Conservation (phyloP, 306 rosid species). For the Citrullus colocynthis region DNA sequence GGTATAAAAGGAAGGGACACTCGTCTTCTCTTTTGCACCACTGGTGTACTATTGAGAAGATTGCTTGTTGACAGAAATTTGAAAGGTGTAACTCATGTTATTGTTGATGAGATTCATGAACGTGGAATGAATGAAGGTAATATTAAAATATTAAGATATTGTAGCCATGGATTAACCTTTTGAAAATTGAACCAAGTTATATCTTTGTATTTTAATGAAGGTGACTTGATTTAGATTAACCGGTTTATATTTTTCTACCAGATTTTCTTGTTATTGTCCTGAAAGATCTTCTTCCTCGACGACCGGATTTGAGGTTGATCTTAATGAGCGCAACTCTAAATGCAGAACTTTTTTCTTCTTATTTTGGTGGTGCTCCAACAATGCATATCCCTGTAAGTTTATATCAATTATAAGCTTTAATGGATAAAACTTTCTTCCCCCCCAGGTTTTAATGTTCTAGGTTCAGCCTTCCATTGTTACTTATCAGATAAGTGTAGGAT, state of each 20-base stretch:
- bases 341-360: constrained; percentile 41
- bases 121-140: constrained; percentile 99
- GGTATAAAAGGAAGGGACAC: constrained; percentile 88
- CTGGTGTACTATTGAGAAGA: constrained; percentile 86
- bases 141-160: neutral
- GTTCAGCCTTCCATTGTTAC: neutral
- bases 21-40: constrained; percentile 93
- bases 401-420: neutral
- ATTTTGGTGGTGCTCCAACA: constrained; percentile 33
- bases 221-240: constrained; percentile 16
- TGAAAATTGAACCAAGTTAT: neutral
- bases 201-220: constrained; percentile 40
- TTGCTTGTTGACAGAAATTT: constrained; percentile 79
- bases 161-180: constrained; percentile 5
- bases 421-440: neutral
- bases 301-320: constrained; percentile 33
- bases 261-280: constrained; percentile 39
- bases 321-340: constrained; percentile 40
- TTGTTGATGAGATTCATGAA: constrained; percentile 97
- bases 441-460: neutral
- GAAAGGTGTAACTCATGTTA: constrained; percentile 74
- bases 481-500: neutral
- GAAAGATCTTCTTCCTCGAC: constrained; percentile 41
- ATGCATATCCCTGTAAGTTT: constrained; percentile 36
- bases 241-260: constrained; percentile 4